Evolutionary conservation across 2,329 filamentous ascomycete species (phyloP).

Genomic region (Coleophoma cylindrospora): DNA sequence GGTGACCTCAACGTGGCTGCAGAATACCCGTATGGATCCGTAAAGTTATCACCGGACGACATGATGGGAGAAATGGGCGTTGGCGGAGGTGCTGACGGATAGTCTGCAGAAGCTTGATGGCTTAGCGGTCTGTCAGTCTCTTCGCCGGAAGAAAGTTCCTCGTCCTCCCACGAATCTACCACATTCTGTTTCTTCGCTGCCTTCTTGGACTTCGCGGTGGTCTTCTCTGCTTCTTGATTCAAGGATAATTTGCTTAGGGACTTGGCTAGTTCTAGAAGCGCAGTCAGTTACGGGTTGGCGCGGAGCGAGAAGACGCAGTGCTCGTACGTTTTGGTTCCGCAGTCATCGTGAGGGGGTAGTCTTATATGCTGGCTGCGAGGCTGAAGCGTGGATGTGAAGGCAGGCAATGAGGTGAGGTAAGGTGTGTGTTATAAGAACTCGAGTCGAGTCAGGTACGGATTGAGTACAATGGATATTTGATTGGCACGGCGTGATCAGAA

Average conservation of each 20-base stretch:
- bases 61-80: slow-evolving; percentile 54
- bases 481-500: no score
- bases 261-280: slow-evolving; percentile 15
- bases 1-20: slow-evolving; percentile 6
- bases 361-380: no score
- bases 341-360: neutral
- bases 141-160: slow-evolving; percentile 40
- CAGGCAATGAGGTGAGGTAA: no score
- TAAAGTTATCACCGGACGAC: slow-evolving; percentile 9
- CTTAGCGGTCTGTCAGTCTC: slow-evolving; percentile 20
- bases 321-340: neutral
- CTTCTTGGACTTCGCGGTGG: slow-evolving; percentile 8
- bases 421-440: no score
- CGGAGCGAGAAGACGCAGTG: no score
- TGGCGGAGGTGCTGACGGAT: slow-evolving; percentile 54
- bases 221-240: slow-evolving; percentile 15
- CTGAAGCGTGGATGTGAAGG: no score
- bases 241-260: slow-evolving; percentile 20
- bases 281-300: neutral
- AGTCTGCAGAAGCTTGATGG: slow-evolving; percentile 20
- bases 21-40: slow-evolving; percentile 16
- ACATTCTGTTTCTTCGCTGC: slow-evolving; percentile 37
- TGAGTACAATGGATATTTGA: no score
- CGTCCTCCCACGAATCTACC: slow-evolving; percentile 76
- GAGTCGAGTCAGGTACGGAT: no score